Base-by-base conservation (phyloP, 352 stramenopile genomes). In the Pythium coloratum region DNA sequence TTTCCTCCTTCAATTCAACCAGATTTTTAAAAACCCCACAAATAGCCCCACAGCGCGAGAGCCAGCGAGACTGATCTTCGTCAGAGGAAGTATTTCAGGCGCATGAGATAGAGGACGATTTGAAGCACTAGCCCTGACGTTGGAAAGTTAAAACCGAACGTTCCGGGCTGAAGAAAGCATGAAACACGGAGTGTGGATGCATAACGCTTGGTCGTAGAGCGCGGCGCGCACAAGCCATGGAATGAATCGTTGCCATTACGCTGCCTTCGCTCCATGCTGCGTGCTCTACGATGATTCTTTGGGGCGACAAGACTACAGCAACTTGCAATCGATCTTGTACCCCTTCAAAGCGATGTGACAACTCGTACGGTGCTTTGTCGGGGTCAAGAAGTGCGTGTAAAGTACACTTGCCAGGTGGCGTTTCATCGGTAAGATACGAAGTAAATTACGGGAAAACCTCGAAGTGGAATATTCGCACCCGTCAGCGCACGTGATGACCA, bases 371-470 rank as follows among this genome's bases (percentile, higher is more conserved):
- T 24, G 1, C 33, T 38, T 24, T 51, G 16, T 18, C n/a, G 20
- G 30, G 38, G 32, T 28, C 14, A 18, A 28, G 57, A 55, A 46
- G 54, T 20, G 40, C 55, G 62, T 42, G n/a, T 32, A 16, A 26
- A 42, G 5, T 42, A 55, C 20, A 32, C 57, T 51, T 59, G 44
- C 57, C 44, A 63, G 32, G 57, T 32, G 51, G 46, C 20, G 12
- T 38, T 62, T 67, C 46, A 38, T 32, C 24, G 2, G 33, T 38
- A 38, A 71, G 65, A 71, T 71, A 71, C 59, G 30, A 10, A 6
- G 20, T 40, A 59, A 33, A 61, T 62, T 46, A 58, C 51, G 24
- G 24, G 33, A 33, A 28, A 59, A 68, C 65, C 36, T 55, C 58
- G 30, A 13, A 36, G 10, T 14, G 56, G 24, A 55, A 63, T 32